Conservation (phyloP, 305 asterid genomes). For the Striga hermonthica region DNA sequence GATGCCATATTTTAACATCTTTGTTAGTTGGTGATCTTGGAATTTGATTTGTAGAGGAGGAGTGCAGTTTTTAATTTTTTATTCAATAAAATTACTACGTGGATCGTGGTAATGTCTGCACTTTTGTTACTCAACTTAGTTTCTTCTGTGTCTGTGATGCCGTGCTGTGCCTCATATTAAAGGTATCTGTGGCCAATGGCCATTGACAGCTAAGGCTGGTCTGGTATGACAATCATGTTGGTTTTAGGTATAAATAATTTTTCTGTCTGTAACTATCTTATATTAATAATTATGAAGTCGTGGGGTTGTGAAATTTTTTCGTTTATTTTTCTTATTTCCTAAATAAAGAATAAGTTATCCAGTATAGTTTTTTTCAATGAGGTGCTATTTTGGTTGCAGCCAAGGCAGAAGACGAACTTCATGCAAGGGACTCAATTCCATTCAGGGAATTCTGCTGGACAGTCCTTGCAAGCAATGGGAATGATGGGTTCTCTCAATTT, state of each 20-base stretch:
- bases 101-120: no score
- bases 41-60: not conserved
- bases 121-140: not conserved
- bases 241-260: slow-evolving; percentile 15
- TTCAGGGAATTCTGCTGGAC: slow-evolving; percentile 73
- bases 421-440: slow-evolving; percentile 81
- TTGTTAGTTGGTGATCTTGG: slow-evolving; percentile 1
- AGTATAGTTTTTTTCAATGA: slow-evolving; percentile 26
- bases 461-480: slow-evolving; percentile 74
- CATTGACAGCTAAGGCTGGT: slow-evolving; percentile 26
- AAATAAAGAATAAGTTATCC: not conserved
- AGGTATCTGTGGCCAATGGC: not conserved
- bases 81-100: not conserved
- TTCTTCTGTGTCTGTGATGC: not conserved
- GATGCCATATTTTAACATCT: slow-evolving; percentile 1
- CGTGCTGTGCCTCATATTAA: no score
- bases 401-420: slow-evolving; percentile 71
- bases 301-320: slow-evolving; percentile 12
- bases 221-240: slow-evolving; percentile 20
- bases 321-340: not conserved
- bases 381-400: slow-evolving; percentile 50
- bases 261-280: slow-evolving; percentile 3
- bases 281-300: slow-evolving; percentile 6
- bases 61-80: not conserved
- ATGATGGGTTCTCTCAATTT: slow-evolving; percentile 62